These are phyloP conservation scores for Diaporthe vaccinii DNA, from an alignment of 2,329 filamentous ascomycete species.

Conservation along the genomic window DNA sequence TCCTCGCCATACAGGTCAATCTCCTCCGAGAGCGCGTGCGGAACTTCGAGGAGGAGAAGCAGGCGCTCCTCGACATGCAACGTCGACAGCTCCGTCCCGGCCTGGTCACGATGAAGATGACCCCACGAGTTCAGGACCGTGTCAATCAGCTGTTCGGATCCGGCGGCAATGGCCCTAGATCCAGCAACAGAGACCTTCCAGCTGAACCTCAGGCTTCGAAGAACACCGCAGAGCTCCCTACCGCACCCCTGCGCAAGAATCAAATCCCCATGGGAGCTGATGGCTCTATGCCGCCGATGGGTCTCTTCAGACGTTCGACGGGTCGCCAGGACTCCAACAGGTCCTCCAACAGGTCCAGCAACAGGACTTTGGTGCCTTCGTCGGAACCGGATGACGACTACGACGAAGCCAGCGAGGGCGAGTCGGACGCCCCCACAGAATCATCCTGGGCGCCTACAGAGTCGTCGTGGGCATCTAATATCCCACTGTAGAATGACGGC, in stretches of 20 bases:
- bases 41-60: background rate
- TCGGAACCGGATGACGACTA: too few relatives aligned
- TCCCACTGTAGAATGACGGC: background rate
- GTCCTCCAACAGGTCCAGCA: too few relatives aligned
- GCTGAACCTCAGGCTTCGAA: background rate
- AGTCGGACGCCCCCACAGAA: background rate
- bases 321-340: too few relatives aligned
- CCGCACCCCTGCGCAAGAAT: too few relatives aligned
- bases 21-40: background rate
- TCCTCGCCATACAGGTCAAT: background rate
- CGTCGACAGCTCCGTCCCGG: background rate
- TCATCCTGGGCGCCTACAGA: background rate
- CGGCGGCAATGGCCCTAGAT: background rate
- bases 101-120: background rate
- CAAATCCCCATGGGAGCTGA: too few relatives aligned
- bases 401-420: too few relatives aligned
- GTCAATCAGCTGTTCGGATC: background rate
- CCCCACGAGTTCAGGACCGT: too few relatives aligned
- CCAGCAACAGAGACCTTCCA: rapidly evolving
- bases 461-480: background rate
- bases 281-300: too few relatives aligned
- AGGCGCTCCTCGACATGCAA: background rate
- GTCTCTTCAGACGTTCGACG: too few relatives aligned
- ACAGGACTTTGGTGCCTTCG: too few relatives aligned
- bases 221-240: background rate